Evolutionary conservation across 108 stramenopile genomes (phyloP).

Genomic region (Cyclotella distinguenda): DNA sequence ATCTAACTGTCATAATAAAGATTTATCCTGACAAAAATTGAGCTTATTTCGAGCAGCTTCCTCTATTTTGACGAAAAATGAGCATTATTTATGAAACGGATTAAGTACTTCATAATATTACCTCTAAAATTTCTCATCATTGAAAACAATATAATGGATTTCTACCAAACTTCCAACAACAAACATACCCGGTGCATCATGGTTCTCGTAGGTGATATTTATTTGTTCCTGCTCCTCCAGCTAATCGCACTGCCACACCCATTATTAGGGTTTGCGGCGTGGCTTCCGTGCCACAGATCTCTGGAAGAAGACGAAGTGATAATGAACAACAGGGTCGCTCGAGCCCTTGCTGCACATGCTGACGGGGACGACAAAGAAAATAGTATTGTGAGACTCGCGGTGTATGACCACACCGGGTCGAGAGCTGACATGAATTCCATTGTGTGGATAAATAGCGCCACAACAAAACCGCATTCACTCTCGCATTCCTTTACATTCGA

Average conservation of each 20-base stretch:
- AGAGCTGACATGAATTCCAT: constrained; percentile 26
- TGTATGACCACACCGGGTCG: constrained; percentile 24
- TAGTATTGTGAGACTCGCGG: constrained; percentile 23
- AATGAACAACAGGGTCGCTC: constrained; percentile 45
- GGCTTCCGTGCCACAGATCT: constrained; percentile 39
- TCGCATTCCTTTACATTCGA: constrained; percentile 7
- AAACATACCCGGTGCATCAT: too few species aligned
- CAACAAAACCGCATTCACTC: not conserved
- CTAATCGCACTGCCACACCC: constrained; percentile 3
- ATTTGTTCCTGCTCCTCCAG: not conserved
- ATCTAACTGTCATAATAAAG: too few species aligned
- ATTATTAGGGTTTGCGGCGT: constrained; percentile 32
- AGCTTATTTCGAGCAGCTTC: too few species aligned
- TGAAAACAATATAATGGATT: too few species aligned
- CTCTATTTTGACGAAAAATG: too few species aligned
- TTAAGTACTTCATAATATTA: too few species aligned
- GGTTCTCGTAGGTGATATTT: not conserved
- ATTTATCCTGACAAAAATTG: too few species aligned
- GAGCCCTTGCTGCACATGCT: not conserved
- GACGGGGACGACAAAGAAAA: constrained; percentile 5
- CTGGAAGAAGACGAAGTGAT: constrained; percentile 47
- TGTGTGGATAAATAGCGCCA: constrained; percentile 34
- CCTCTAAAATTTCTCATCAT: too few species aligned
- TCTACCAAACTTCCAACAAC: too few species aligned
- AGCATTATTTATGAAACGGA: too few species aligned